Conservation (phyloP, 2,329 filamentous ascomycete genomes). For the Endocalyx cinctus region DNA sequence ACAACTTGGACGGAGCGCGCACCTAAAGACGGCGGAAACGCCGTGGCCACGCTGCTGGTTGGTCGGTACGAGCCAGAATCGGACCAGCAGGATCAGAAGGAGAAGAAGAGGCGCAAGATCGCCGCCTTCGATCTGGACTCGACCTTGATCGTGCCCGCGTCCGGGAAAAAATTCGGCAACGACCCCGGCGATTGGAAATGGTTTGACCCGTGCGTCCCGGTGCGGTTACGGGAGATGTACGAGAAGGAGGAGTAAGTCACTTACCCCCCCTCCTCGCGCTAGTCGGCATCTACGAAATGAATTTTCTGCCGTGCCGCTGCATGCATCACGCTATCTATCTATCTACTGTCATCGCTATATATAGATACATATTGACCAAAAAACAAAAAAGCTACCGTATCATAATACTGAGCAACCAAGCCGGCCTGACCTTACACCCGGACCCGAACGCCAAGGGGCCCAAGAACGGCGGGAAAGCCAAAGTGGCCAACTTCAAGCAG, state of each 20-base stretch:
- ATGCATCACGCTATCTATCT: no score
- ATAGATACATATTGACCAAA: background rate
- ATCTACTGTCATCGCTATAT: no score
- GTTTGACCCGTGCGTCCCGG: constrained; percentile 75
- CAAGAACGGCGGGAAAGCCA: constrained; percentile 57
- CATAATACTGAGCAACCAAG: constrained; percentile 86
- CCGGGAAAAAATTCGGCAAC: constrained; percentile 72
- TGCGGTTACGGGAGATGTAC: constrained; percentile 61
- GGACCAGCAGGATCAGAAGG: constrained; percentile 19
- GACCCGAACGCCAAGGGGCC: constrained; percentile 61
- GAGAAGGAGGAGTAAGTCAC: constrained; percentile 56
- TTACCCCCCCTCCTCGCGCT: background rate
- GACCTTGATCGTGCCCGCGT: constrained; percentile 75
- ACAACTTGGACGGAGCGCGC: constrained; percentile 68
- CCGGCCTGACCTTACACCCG: constrained; percentile 68
- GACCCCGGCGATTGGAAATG: constrained; percentile 85
- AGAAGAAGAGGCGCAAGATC: constrained; percentile 52
- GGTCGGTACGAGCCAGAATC: constrained; percentile 60
- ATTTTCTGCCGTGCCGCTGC: no score
- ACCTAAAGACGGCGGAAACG: constrained; percentile 39
- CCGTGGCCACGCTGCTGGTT: constrained; percentile 61
- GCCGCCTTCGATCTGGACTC: constrained; percentile 79
- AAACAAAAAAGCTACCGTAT: constrained; percentile 59
- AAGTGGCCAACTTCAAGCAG: constrained; percentile 74
- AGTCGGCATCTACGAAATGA: no score